Base-by-base conservation (phyloP, 2,329 filamentous ascomycete genomes). In the Zymoseptoria tritici region DNA sequence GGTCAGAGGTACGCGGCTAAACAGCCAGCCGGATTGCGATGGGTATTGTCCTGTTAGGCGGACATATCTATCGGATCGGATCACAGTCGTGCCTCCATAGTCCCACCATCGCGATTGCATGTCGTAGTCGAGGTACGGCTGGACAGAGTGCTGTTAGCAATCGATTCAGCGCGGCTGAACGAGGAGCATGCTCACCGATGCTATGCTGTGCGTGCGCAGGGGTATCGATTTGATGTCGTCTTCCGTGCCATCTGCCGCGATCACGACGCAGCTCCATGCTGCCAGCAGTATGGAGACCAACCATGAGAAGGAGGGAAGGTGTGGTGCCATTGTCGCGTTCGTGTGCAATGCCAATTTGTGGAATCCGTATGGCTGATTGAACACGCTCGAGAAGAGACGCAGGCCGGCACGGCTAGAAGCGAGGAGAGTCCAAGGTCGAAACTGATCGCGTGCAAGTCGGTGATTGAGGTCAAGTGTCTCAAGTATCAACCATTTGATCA, bases 91-190 rank as follows among this genome's bases (percentile, higher is more conserved):
- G 73, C 93, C 94, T 73, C 94, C 94, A 83, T 95, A 99, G 79
- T 99, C 94, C 78, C 93, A 99, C 93, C 94, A 99, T 74, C 94
- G 88, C 79, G 90, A 96, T 79, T 95, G 89, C 87, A 97, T 92
- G 76, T 97, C 94, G 62, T 91, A 94, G 78, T 99, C 94, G 69
- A 99, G 85, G 78, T 97, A 99, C 63, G 94, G 94, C 89, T 97
- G 72, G 6, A 52, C 49, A 57, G 51, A 60, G 55, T 29, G 49
- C 22, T 51, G 19, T 42, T 36, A 21, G 56, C 20, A 46, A 20
- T 22, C 4, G 13, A 29, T 50, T 49, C 20, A n/a, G 46, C 22
- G 49, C 16, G 22, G 9, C 6, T 53, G 49, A 11, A 21, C 22
- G 13, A 22, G 49, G 19, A 19, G 31, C 9, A 13, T 8, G 61